Evolutionary conservation across 768 basidiomycete genomes (phyloP), one percentile per base, ranked within the genome.

Genomic region (Auriscalpium vulgare): DNA sequence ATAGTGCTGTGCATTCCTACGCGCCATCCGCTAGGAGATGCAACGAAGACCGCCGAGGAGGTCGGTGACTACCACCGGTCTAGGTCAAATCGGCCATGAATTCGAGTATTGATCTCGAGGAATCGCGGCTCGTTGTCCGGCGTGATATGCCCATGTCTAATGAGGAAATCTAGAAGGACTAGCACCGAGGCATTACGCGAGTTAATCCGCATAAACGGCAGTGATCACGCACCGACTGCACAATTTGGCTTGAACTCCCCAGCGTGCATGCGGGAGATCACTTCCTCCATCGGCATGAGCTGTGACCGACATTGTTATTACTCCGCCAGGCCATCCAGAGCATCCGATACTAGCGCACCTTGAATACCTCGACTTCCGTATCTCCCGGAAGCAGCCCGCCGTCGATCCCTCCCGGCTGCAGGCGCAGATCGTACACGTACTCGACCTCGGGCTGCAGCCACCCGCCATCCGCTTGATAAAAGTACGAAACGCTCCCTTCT

Each of bases 201-300:
- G 6, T 29, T 11, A 38, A 23, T 37, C 13, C 9, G 17, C 16
- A 50, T 5, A n/a, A 17, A 36, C 16, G 40, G 47, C 37, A 54
- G 61, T 47, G 19, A 23, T 14, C 13, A 72, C 82, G 52, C 38
- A 91, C 91, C 89, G 4, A 91, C 63, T 4, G 87, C 92, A 62
- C 92, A 97, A 65, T 99, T 98, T 1, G 91, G 80, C 70, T 99
- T 99, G 78, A 99, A 98, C 23, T 85, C 68, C 0, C 85, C 85
- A 8, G 72, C 69, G 35, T 79, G 80, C 72, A 98, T 82, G 51
- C 78, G 82, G 40, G 72, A 56, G 7, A 88, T 72, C 16, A 95
- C 78, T 35, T 81, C 77, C 1, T 78, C 74, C 44, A 92, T 71
- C 2, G 80, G 68, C 45, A 92, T 73, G 21, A 95, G 74, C 91